phyloP scores from a whole-genome alignment of 1,284 basidiomycete species.

The Tilletia setariae region DNA sequence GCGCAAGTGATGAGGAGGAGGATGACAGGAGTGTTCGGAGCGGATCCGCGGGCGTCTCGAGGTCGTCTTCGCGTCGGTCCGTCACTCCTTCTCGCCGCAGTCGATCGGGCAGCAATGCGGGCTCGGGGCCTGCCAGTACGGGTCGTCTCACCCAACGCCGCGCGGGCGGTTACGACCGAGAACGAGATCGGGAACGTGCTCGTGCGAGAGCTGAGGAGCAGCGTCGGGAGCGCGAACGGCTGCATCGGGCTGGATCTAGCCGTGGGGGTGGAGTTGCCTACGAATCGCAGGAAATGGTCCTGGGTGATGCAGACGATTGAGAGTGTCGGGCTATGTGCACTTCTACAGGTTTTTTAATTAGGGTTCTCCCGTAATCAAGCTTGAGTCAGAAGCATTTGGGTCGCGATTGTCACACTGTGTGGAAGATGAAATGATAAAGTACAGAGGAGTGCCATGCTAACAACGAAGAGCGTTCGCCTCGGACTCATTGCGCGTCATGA shows the following conservation, averaged over 20 bases:
- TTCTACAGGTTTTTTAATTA: too few species aligned
- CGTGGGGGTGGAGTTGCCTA: conserved; percentile 10
- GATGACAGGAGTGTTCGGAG: too few species aligned
- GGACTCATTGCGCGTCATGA: too few species aligned
- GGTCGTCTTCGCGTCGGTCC: not conserved
- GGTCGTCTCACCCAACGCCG: conserved; percentile 3
- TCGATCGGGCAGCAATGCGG: not conserved
- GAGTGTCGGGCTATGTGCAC: too few species aligned
- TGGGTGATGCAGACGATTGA: conserved; percentile 13
- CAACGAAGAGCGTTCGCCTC: too few species aligned
- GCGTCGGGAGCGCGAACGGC: conserved; percentile 12
- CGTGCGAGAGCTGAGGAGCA: conserved; percentile 3
- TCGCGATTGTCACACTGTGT: too few species aligned
- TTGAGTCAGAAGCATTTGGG: too few species aligned
- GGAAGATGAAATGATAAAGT: too few species aligned
- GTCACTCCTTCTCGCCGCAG: not conserved
- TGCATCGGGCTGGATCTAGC: conserved; percentile 11
- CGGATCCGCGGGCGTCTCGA: too few species aligned
- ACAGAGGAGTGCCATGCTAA: too few species aligned
- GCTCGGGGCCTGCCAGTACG: not conserved
- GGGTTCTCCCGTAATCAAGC: too few species aligned
- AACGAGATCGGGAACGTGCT: conserved; percentile 1
- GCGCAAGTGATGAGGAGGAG: not conserved
- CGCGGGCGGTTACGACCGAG: conserved; percentile 4
- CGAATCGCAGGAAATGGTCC: conserved; percentile 3